Evolutionary conservation across 2,329 filamentous ascomycete genomes (phyloP), one percentile per base, ranked within the genome.

Genomic region (Dothideomycetes sp.): DNA sequence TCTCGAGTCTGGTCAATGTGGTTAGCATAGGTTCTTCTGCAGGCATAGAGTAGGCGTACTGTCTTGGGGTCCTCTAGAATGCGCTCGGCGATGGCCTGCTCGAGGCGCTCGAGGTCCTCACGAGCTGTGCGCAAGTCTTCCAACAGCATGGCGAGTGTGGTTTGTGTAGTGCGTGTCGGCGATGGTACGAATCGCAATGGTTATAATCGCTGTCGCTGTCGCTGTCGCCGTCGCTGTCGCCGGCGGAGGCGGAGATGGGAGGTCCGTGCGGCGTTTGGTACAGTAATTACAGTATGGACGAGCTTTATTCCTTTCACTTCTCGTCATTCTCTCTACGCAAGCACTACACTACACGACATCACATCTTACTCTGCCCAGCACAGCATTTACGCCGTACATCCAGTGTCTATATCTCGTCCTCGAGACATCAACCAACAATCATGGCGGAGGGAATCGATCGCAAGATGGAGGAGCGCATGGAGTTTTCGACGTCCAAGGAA

Each of bases 401-500:
- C 11, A 8, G 8, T 13, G 6, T 13, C 18, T 9, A 5, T 9
- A 3, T 24, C 31, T 19, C 11, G 15, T 12, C 18, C 3, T 16
- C 20, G 27, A 20, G 12, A 43, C 28, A 37, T 11, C 22, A 24
- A n/a, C 27, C 63, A 84, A 49, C 53, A n/a, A n/a, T n/a, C n/a
- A 98, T 96, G 91, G 86, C 88, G 49, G 89, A 96, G 65, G 80
- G 75, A 52, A 82, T 96, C 61, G 89, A 98, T 67, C 82, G 85
- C 68, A 88, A 88, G 69, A 80, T 81, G 50, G 91, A 96, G 64
- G 88, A 94, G 73, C 80, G 85, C 65, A 94, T 96, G 80, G 89
- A 96, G 71, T 96, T 98, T 65, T 83, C 82, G 51, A 98, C 91
- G 62, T 95, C 89, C 49, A 95, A 94, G 69, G 91, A 96, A 73